phyloP scores from a whole-genome alignment of 768 basidiomycete genomes.

The Pleurotus ostreatus region DNA sequence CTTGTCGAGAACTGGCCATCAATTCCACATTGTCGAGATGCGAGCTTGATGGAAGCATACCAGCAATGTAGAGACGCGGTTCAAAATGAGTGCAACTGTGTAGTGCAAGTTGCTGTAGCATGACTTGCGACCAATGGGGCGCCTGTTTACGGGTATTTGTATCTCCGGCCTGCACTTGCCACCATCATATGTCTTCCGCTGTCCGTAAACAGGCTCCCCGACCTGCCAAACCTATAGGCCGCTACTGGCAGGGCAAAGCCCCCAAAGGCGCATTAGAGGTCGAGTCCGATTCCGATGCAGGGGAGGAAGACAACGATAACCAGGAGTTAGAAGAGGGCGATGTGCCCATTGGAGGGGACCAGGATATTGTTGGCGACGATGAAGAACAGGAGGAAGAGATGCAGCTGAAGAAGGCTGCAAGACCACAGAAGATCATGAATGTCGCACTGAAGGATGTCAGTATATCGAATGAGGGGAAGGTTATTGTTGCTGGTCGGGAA shows the following conservation, averaged over 20 bases:
- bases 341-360: slow-evolving; percentile 54
- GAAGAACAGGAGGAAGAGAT: slow-evolving; percentile 42
- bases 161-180: no score
- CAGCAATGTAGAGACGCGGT: no score
- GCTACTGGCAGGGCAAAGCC: slow-evolving; percentile 89
- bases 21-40: no score
- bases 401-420: slow-evolving; percentile 40
- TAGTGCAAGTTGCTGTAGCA: no score
- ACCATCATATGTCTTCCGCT: slow-evolving; percentile 10
- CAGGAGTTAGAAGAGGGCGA: slow-evolving; percentile 48
- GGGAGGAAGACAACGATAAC: slow-evolving; percentile 33
- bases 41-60: no score
- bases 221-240: slow-evolving; percentile 73
- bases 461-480: slow-evolving; percentile 76
- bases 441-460: slow-evolving; percentile 76
- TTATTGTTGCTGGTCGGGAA: slow-evolving; percentile 72
- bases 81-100: no score
- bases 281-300: slow-evolving; percentile 64
- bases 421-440: slow-evolving; percentile 54
- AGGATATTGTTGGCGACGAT: slow-evolving; percentile 42
- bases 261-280: slow-evolving; percentile 66
- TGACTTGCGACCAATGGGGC: no score
- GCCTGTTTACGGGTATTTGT: no score
- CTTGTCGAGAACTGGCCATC: no score
- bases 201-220: slow-evolving; percentile 70